Base-by-base conservation (phyloP, 2,329 filamentous ascomycete genomes). In the Mycosphaerella arachidis region DNA sequence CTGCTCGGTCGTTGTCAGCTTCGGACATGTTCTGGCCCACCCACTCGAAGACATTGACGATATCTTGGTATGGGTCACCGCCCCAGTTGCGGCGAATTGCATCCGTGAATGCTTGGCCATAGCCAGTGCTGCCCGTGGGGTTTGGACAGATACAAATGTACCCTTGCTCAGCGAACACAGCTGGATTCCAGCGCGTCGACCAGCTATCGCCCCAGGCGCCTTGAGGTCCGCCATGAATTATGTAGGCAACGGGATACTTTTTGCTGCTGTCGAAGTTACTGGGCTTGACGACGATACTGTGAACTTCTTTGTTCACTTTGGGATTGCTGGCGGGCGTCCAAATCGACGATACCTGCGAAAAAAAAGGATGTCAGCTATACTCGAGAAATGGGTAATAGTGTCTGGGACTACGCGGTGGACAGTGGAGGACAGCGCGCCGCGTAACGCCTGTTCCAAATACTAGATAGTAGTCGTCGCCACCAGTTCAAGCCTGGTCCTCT, bases 51-150 rank as follows among this genome's bases (percentile, higher is more conserved):
- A 87, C 87, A 62, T 87, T 85, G 30, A 89, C 89, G 18, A 97
- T 80, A 70, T 97, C 92, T 31, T 89, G 75, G 72, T 96, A 97
- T 0, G 92, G 92, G 40, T 85, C 81, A 5, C 91, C 90, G 63
- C 92, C 92, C 92, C 92, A 96, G 65, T 95, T 82, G 58, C 86
- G 81, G 54, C 84, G 80, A 69, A 97, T 96, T 0, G 85, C 88
- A 59, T 72, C 70, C 1, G 68, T 70, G 56, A 72, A 70, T 1
- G 52, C 64, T 51, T 72, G 70, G 1, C 70, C 70, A 52, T 72
- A 72, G 1, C 70, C 70, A 16, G 68, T 71, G 13, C 63, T 66
- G 16, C 69, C 70, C 0, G 70, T 72, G 1, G 67, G 67, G 51
- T 72, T 72, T 3, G 69, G 67, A 1, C 65, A 57, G 8, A 72